A percentile compares a stretch with the other conserved stretches of the same genome.
These are phyloP conservation scores for Ophiostoma perfectum DNA, from an alignment of 2,329 filamentous ascomycete genomes.

Conservation along the genomic window DNA sequence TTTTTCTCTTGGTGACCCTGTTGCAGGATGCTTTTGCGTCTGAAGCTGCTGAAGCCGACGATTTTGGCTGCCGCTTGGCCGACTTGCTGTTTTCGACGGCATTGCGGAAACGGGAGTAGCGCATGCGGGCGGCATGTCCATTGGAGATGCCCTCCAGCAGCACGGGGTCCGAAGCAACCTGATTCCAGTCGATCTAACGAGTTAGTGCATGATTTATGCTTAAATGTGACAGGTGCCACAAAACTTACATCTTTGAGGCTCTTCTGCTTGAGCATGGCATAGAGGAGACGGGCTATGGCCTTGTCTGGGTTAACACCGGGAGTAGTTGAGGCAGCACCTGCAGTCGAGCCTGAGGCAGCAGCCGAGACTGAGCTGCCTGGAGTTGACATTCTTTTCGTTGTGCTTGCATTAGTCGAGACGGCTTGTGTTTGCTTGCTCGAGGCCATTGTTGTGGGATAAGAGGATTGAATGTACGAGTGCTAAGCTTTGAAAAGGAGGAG, in stretches of 20 bases:
- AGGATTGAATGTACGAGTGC: neutral
- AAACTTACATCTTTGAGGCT: slow-evolving; percentile 53
- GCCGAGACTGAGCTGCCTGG: neutral
- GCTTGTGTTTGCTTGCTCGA: neutral
- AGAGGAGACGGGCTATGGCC: slow-evolving; percentile 53
- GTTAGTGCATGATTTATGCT: slow-evolving; percentile 14
- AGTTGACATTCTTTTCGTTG: neutral
- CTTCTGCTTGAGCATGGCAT: slow-evolving; percentile 56
- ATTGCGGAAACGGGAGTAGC: slow-evolving; percentile 49
- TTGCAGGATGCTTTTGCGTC: slow-evolving; percentile 23
- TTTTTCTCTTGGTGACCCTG: slow-evolving; percentile 43
- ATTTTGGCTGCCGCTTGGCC: neutral
- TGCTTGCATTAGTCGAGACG: neutral
- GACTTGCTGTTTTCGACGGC: slow-evolving; percentile 34
- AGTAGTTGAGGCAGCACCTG: neutral
- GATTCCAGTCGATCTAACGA: slow-evolving; percentile 53
- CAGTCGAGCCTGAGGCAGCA: neutral
- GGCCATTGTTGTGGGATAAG: neutral
- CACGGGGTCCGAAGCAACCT: slow-evolving; percentile 51
- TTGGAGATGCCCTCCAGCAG: slow-evolving; percentile 52
- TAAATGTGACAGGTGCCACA: neutral
- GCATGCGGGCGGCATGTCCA: slow-evolving; percentile 57
- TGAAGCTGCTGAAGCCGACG: too few species aligned
- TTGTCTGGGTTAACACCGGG: slow-evolving; percentile 45
- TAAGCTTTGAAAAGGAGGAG: neutral